phyloP scores from a whole-genome alignment of 176 grass and related monocot species.

The Aegilops bicornis region DNA sequence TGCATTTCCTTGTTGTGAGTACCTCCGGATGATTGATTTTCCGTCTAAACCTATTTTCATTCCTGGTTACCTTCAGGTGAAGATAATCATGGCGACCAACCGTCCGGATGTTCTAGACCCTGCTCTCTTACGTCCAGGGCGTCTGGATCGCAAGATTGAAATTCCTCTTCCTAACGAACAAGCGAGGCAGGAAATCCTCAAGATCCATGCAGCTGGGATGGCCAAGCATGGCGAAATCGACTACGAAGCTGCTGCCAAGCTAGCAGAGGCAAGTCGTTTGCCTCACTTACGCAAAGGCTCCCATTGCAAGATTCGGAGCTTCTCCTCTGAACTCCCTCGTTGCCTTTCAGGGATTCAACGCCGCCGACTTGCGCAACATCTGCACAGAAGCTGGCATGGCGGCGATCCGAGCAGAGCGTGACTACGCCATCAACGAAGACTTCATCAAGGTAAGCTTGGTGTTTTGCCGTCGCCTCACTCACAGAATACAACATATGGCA shows the following conservation, averaged over 20 bases:
- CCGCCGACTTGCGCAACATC: background rate
- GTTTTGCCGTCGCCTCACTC: background rate
- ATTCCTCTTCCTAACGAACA: background rate
- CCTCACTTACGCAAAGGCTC: background rate
- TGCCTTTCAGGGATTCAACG: background rate
- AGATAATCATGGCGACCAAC: conserved; percentile 14
- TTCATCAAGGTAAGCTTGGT: background rate
- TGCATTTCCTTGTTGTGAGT: background rate
- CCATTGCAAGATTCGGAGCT: no score
- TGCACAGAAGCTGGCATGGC: conserved; percentile 5
- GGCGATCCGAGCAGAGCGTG: background rate
- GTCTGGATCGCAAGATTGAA: background rate
- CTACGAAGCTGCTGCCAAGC: background rate
- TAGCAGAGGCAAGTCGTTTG: background rate
- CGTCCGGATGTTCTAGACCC: conserved; percentile 4
- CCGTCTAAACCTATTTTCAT: background rate
- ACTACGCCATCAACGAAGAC: background rate
- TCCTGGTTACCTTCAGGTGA: background rate
- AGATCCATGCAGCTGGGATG: background rate
- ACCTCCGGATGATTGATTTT: background rate
- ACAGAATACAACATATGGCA: background rate
- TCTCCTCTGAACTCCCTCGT: background rate
- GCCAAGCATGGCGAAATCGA: background rate
- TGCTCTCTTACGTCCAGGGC: background rate
- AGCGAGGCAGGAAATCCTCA: background rate